Percentiles rank a stretch among this genome's conserved stretches.
phyloP scores from a whole-genome alignment of 2,329 filamentous ascomycete genomes.

The Teratosphaeria viscida region DNA sequence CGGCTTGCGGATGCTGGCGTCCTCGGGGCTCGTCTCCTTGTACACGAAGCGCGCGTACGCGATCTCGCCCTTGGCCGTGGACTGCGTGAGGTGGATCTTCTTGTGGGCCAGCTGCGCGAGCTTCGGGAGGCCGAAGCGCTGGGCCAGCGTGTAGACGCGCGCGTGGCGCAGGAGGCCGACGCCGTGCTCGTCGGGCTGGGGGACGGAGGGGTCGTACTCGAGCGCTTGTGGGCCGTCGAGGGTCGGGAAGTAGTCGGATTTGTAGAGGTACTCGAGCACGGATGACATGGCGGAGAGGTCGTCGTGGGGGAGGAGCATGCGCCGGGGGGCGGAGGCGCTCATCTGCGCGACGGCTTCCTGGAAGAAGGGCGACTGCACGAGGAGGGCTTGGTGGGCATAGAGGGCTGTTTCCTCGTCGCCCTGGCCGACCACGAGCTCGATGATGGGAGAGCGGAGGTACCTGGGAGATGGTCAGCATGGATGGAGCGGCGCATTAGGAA shows the following conservation, averaged over 20 bases:
- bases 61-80: slow-evolving; percentile 81
- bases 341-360: slow-evolving; percentile 52
- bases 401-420: slow-evolving; percentile 53
- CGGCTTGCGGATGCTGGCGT: slow-evolving; percentile 65
- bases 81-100: slow-evolving; percentile 88
- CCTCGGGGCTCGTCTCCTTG: slow-evolving; percentile 58
- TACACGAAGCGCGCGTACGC: slow-evolving; percentile 87
- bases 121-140: slow-evolving; percentile 55
- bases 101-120: slow-evolving; percentile 69
- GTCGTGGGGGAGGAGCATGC: slow-evolving; percentile 57
- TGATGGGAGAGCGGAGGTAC: slow-evolving; percentile 39
- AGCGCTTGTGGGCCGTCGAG: slow-evolving; percentile 51
- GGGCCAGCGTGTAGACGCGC: slow-evolving; percentile 77
- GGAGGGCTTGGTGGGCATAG: slow-evolving; percentile 68
- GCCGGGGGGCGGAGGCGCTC: slow-evolving; percentile 42
- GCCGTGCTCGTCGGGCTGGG: slow-evolving; percentile 63
- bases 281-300: slow-evolving; percentile 65
- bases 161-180: slow-evolving; percentile 80
- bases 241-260: slow-evolving; percentile 72
- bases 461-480: slow-evolving; percentile 18
- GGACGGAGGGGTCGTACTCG: slow-evolving; percentile 56
- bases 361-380: slow-evolving; percentile 67
- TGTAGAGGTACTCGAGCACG: slow-evolving; percentile 77
- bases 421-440: slow-evolving; percentile 36
- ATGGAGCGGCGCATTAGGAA: background rate